phyloP scores from a whole-genome alignment of 352 stramenopile genomes.

The Phytophthora pistaciae region DNA sequence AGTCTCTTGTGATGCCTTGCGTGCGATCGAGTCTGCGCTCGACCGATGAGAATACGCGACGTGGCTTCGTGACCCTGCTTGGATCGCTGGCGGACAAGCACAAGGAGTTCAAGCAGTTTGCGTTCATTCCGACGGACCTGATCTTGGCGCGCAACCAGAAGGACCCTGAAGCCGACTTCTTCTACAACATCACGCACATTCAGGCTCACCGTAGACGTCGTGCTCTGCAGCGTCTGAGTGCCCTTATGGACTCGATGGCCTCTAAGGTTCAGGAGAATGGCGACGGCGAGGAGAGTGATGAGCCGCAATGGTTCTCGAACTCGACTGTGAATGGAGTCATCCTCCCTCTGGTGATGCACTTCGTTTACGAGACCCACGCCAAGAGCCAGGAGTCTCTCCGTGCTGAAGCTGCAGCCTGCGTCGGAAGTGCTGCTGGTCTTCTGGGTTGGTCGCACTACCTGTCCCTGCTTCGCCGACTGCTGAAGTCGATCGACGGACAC shows the following conservation, averaged over 20 bases:
- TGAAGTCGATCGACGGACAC: conserved; percentile 94
- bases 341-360: conserved; percentile 96
- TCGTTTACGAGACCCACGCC: conserved; percentile 95
- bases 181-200: conserved; percentile 99
- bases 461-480: conserved; percentile 89
- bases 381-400: conserved; percentile 94
- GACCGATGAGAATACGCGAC: conserved; percentile 76
- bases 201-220: conserved; percentile 96
- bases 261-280: conserved; percentile 32
- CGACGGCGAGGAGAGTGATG: conserved; percentile 28
- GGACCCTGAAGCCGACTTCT: conserved; percentile 97
- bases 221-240: conserved; percentile 92
- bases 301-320: conserved; percentile 72
- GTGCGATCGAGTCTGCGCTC: conserved; percentile 86
- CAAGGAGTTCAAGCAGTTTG: conserved; percentile 42
- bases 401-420: conserved; percentile 93
- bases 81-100: conserved; percentile 69
- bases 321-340: conserved; percentile 95
- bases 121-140: conserved; percentile 79
- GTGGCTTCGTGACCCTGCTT: conserved; percentile 88
- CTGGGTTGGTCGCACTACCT: conserved; percentile 98
- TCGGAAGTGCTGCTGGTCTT: conserved; percentile 91
- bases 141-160: conserved; percentile 77
- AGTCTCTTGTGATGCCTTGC: conserved; percentile 91
- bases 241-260: conserved; percentile 86